Percentiles rank a stretch among this genome's conserved stretches.
These are phyloP conservation scores for Nannochloris sp. DNA, from an alignment of 139 green algal species.

Conservation along the genomic window DNA sequence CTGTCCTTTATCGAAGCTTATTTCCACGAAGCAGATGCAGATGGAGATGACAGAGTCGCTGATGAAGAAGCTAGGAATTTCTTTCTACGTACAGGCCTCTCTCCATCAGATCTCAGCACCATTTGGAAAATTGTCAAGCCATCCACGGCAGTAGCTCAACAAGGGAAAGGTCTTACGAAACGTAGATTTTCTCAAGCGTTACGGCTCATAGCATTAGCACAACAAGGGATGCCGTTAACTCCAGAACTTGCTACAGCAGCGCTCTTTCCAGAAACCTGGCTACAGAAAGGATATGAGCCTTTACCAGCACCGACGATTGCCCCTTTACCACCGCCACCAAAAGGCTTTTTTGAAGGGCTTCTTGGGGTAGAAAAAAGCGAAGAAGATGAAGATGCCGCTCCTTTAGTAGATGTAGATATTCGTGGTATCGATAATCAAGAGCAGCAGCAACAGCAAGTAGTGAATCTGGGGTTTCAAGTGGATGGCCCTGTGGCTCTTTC, in stretches of 20 bases:
- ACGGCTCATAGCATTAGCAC: slow-evolving; percentile 33
- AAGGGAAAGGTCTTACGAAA: slow-evolving; percentile 26
- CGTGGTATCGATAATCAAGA: too few relatives aligned
- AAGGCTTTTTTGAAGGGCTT: too few relatives aligned
- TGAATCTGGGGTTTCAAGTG: too few relatives aligned
- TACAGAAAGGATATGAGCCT: neutral
- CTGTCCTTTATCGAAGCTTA: slow-evolving; percentile 18
- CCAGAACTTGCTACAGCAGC: slow-evolving; percentile 8
- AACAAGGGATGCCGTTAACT: slow-evolving; percentile 9
- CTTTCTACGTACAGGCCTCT: slow-evolving; percentile 31
- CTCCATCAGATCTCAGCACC: slow-evolving; percentile 22
- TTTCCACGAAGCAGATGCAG: slow-evolving; percentile 31
- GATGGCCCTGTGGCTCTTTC: neutral
- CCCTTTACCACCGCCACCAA: neutral
- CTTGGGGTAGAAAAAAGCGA: too few relatives aligned
- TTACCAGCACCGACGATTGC: too few relatives aligned
- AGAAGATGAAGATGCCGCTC: neutral
- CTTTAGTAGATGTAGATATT: neutral
- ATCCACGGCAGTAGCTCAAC: neutral
- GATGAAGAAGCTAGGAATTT: slow-evolving; percentile 35
- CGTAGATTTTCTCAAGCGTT: slow-evolving; percentile 34
- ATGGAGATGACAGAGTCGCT: slow-evolving; percentile 32
- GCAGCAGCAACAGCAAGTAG: too few relatives aligned
- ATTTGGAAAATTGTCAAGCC: slow-evolving; percentile 35
- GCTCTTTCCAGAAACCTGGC: slow-evolving; percentile 10